phyloP scores from a whole-genome alignment of 192 early-diverging fungal species.

The Nowakowskiella sp. region DNA sequence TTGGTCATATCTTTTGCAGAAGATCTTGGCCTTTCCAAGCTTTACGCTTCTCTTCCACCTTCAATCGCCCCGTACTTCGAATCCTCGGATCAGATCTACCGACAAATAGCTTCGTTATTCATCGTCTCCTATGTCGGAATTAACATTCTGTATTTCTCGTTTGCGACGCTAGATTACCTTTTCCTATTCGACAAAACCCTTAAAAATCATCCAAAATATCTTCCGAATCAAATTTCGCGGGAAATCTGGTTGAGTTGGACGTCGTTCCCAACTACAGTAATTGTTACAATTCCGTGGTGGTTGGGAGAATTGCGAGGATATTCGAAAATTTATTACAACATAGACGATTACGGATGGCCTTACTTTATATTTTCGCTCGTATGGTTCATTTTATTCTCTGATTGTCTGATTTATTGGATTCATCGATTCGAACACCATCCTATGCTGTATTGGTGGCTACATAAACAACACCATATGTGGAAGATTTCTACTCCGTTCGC shows the following conservation, averaged over 20 bases:
- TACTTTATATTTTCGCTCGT: constrained; percentile 61
- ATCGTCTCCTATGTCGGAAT: constrained; percentile 64
- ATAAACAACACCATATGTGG: constrained; percentile 86
- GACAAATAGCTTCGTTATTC: constrained; percentile 68
- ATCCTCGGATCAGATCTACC: constrained; percentile 54
- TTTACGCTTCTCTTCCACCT: constrained; percentile 25
- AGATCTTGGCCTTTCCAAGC: constrained; percentile 19
- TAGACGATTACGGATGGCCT: constrained; percentile 61
- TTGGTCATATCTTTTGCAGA: no score
- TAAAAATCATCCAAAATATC: constrained; percentile 89
- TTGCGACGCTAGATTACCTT: constrained; percentile 70
- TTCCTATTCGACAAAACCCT: constrained; percentile 81
- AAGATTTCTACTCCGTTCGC: constrained; percentile 92
- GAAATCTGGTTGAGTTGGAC: constrained; percentile 75
- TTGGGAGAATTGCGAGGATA: constrained; percentile 83
- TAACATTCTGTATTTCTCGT: constrained; percentile 71
- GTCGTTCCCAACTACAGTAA: constrained; percentile 72
- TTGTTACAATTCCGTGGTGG: constrained; percentile 88
- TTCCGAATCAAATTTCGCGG: constrained; percentile 78
- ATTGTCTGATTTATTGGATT: constrained; percentile 94
- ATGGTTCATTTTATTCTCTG: constrained; percentile 85
- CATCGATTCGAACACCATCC: constrained; percentile 92
- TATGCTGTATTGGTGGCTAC: constrained; percentile 75
- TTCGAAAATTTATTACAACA: constrained; percentile 72
- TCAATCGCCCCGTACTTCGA: constrained; percentile 26